Evolutionary conservation across 192 early-diverging fungal genomes (phyloP).

Genomic region (Obelidium mucronatum): DNA sequence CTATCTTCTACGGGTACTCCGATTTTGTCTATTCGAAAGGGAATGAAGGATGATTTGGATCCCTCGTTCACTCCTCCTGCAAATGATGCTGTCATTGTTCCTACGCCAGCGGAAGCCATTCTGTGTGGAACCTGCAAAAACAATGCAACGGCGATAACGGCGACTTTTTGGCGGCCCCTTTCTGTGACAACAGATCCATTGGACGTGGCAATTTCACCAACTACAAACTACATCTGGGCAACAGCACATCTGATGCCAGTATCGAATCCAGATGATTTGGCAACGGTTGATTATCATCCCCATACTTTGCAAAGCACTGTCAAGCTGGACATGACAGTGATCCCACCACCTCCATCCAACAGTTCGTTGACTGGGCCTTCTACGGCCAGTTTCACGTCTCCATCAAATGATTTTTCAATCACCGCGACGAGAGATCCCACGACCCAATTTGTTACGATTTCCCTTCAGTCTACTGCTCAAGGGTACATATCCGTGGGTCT

Average conservation of each 20-base stretch:
- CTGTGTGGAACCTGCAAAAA: neutral
- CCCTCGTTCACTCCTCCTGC: neutral
- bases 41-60: neutral
- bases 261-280: neutral
- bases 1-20: neutral
- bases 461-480: neutral
- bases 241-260: neutral
- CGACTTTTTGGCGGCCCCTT: neutral
- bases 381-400: neutral
- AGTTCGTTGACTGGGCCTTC: neutral
- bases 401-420: constrained; percentile 1
- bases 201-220: neutral
- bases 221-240: neutral
- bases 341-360: neutral
- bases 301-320: neutral
- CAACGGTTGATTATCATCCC: neutral
- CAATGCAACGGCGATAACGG: neutral
- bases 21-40: neutral
- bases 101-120: neutral
- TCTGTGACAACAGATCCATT: neutral
- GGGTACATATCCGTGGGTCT: constrained; percentile 36
- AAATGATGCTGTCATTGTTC: neutral
- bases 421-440: neutral
- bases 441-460: constrained; percentile 6
- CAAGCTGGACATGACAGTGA: neutral